Evolutionary conservation across 176 grass and related monocot genomes (phyloP).

Genomic region (Zizania latifolia): DNA sequence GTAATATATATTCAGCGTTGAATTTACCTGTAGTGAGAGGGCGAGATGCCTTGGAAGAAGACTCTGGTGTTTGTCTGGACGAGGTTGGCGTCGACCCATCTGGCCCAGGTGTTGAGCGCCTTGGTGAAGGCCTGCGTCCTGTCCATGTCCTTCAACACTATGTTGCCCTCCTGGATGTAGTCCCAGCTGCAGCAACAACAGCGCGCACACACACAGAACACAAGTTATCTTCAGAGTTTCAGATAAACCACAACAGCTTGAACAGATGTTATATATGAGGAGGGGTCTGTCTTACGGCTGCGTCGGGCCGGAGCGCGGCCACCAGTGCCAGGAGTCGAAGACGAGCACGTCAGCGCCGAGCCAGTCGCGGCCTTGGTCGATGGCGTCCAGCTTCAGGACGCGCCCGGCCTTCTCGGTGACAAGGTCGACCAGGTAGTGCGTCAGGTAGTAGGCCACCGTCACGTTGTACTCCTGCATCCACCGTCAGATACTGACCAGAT

Average conservation of each 20-base stretch:
- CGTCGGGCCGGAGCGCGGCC: conserved; percentile 47
- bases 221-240: background rate
- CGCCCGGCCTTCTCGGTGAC: conserved; percentile 39
- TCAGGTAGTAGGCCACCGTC: conserved; percentile 64
- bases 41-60: conserved; percentile 83
- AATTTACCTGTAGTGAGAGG: conserved; percentile 65
- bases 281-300: conserved; percentile 33
- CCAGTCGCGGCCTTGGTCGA: conserved; percentile 42
- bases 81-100: conserved; percentile 60
- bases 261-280: background rate
- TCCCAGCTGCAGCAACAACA: conserved; percentile 52
- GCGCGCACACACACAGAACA: background rate
- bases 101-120: conserved; percentile 68
- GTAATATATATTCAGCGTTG: too few species aligned
- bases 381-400: conserved; percentile 63
- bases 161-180: conserved; percentile 51
- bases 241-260: background rate
- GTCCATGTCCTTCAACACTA: conserved; percentile 57
- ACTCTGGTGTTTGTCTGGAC: conserved; percentile 38
- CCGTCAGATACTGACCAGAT: background rate
- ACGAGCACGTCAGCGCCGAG: conserved; percentile 62
- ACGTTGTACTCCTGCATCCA: conserved; percentile 61
- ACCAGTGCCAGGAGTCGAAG: conserved; percentile 97
- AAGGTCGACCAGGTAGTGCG: conserved; percentile 87
- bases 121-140: conserved; percentile 58